These are phyloP conservation scores for Didymella exigua DNA, from an alignment of 2,329 filamentous ascomycete genomes.

Conservation along the genomic window DNA sequence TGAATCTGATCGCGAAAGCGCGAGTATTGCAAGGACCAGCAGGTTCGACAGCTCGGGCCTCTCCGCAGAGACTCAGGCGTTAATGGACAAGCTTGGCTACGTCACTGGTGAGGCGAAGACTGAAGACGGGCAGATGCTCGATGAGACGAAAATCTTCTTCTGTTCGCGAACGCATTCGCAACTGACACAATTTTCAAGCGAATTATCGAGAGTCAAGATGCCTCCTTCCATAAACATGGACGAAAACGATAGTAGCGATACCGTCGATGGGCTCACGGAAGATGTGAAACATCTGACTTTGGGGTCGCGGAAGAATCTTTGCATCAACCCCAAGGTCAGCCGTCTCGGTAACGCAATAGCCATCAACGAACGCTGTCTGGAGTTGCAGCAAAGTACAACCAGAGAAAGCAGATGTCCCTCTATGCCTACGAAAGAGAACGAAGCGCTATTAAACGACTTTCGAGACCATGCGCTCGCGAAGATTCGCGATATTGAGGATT, in stretches of 20 bases:
- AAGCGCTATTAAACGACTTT: conserved; percentile 76
- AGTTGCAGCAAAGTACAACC: conserved; percentile 76
- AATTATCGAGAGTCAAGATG: conserved; percentile 77
- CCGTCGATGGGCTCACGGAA: conserved; percentile 54
- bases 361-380: conserved; percentile 92
- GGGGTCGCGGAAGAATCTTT: conserved; percentile 84
- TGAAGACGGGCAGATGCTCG: conserved; percentile 58
- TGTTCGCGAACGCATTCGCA: conserved; percentile 94
- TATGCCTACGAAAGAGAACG: conserved; percentile 77
- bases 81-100: conserved; percentile 67
- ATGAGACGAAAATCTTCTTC: conserved; percentile 85
- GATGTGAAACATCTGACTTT: conserved; percentile 80
- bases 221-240: conserved; percentile 66
- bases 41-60: conserved; percentile 55
- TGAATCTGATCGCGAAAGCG: conserved; percentile 64
- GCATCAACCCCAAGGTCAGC: conserved; percentile 84
- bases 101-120: conserved; percentile 47
- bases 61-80: conserved; percentile 74
- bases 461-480: conserved; percentile 83
- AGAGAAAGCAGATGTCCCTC: conserved; percentile 73
- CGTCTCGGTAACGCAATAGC: conserved; percentile 72
- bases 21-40: conserved; percentile 23
- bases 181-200: conserved; percentile 82
- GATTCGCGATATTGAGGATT: conserved; percentile 91
- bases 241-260: conserved; percentile 10